A percentile compares a stretch with the other conserved stretches of the same genome.
Evolutionary conservation across 805 yeast species (phyloP).

Genomic region (Starmerella scarabaei): DNA sequence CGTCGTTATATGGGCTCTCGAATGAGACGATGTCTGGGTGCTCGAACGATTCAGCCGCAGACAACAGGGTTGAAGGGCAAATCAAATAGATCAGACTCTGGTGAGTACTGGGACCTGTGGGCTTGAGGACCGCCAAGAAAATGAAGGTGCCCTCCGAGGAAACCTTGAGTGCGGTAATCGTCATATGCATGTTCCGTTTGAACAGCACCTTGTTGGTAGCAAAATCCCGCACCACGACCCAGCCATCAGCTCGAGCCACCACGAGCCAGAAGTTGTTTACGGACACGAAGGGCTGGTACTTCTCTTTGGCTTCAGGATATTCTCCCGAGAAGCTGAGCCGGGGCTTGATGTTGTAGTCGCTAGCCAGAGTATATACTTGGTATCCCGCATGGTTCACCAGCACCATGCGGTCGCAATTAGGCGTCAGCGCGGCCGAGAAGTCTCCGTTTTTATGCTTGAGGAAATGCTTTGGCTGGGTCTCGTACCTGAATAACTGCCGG

Average conservation of each 20-base stretch:
- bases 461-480: slow-evolving; percentile 41
- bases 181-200: slow-evolving; percentile 56
- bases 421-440: slow-evolving; percentile 47
- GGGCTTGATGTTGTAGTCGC: slow-evolving; percentile 40
- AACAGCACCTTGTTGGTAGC: slow-evolving; percentile 51
- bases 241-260: slow-evolving; percentile 61
- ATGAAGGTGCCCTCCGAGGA: slow-evolving; percentile 50
- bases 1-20: slow-evolving; percentile 77
- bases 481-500: slow-evolving; percentile 44
- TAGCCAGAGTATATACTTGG: slow-evolving; percentile 51
- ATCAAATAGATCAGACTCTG: slow-evolving; percentile 65
- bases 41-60: slow-evolving; percentile 15
- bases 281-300: slow-evolving; percentile 15
- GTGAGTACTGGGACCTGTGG: slow-evolving; percentile 35
- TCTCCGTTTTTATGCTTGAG: slow-evolving; percentile 34
- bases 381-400: slow-evolving; percentile 55
- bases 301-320: slow-evolving; percentile 38
- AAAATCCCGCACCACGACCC: slow-evolving; percentile 52
- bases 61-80: slow-evolving; percentile 20
- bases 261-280: slow-evolving; percentile 48
- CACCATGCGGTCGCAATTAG: slow-evolving; percentile 51
- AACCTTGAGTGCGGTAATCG: slow-evolving; percentile 65
- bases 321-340: slow-evolving; percentile 52
- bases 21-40: slow-evolving; percentile 52
- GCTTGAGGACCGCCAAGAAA: slow-evolving; percentile 55